A percentile compares a stretch with the other conserved stretches of the same genome.
These are phyloP conservation scores for Paspalum notatum DNA, from an alignment of 176 grass and related monocot species.

Conservation along the genomic window DNA sequence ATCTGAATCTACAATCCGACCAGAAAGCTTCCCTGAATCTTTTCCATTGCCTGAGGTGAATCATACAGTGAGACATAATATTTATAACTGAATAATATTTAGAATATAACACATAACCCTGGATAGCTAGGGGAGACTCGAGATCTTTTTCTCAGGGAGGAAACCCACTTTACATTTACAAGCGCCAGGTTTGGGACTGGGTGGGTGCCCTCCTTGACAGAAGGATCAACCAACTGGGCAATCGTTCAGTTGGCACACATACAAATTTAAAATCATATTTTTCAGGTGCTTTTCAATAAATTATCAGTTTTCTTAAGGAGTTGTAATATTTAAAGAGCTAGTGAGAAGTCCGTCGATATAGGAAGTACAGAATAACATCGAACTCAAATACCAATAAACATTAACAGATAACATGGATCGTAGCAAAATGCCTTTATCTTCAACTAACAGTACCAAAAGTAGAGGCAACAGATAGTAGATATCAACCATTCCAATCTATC, in stretches of 20 bases:
- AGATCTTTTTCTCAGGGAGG: neutral
- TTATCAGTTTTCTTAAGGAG: constrained; percentile 18
- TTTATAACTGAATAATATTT: constrained; percentile 17
- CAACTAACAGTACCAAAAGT: constrained; percentile 3
- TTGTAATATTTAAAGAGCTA: neutral
- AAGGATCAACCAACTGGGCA: neutral
- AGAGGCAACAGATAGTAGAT: constrained; percentile 12
- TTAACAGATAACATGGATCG: constrained; percentile 19
- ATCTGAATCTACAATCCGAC: constrained; percentile 93
- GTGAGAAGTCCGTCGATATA: constrained; percentile 3
- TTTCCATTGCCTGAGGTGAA: constrained; percentile 75
- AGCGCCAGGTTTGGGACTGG: neutral
- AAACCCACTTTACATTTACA: neutral
- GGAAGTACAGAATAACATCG: constrained; percentile 11
- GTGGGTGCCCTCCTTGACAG: neutral
- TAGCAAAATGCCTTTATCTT: constrained; percentile 12
- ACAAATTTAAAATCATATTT: constrained; percentile 28
- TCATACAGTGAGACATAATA: constrained; percentile 25
- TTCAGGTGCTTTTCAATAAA: constrained; percentile 8
- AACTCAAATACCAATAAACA: constrained; percentile 17
- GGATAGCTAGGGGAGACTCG: neutral
- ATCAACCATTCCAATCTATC: neutral
- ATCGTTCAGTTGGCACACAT: neutral
- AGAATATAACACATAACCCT: neutral
- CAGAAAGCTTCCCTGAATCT: constrained; percentile 74